phyloP scores from a whole-genome alignment of 495 filamentous ascomycete genomes.

The Endocarpon pusillum region DNA sequence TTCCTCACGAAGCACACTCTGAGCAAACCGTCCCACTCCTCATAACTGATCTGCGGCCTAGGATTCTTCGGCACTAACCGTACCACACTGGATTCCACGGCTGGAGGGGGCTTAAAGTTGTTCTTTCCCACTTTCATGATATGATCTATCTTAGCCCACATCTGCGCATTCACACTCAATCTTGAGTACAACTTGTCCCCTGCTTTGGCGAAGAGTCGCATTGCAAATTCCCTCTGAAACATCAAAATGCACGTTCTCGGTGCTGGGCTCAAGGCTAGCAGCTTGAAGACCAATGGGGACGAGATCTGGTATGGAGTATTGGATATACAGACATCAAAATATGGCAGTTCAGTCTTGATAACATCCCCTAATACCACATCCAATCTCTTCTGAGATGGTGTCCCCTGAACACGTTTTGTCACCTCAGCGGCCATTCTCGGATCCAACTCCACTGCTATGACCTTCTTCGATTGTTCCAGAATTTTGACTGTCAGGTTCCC shows the following conservation, averaged over 20 bases:
- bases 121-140: constrained; percentile 86
- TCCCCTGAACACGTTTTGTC: constrained; percentile 84
- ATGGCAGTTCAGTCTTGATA: constrained; percentile 74
- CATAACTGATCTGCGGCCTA: constrained; percentile 70
- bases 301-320: constrained; percentile 95
- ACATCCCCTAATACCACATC: constrained; percentile 84
- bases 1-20: constrained; percentile 66
- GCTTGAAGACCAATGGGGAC: constrained; percentile 75
- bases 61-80: constrained; percentile 63
- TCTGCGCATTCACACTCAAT: constrained; percentile 80
- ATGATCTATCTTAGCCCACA: constrained; percentile 77
- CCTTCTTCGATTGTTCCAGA: constrained; percentile 68
- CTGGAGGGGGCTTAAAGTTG: constrained; percentile 87
- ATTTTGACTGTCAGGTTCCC: constrained; percentile 83
- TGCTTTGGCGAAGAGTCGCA: constrained; percentile 58
- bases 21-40: constrained; percentile 87
- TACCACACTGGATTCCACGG: constrained; percentile 76
- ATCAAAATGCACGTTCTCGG: constrained; percentile 72
- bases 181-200: constrained; percentile 75
- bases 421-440: constrained; percentile 94
- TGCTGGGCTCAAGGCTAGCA: constrained; percentile 60
- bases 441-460: constrained; percentile 85
- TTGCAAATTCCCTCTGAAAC: constrained; percentile 64
- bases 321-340: constrained; percentile 80
- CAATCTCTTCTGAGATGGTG: constrained; percentile 58